Conservation (phyloP, 306 rosid species). For the Fagus sylvatica region DNA sequence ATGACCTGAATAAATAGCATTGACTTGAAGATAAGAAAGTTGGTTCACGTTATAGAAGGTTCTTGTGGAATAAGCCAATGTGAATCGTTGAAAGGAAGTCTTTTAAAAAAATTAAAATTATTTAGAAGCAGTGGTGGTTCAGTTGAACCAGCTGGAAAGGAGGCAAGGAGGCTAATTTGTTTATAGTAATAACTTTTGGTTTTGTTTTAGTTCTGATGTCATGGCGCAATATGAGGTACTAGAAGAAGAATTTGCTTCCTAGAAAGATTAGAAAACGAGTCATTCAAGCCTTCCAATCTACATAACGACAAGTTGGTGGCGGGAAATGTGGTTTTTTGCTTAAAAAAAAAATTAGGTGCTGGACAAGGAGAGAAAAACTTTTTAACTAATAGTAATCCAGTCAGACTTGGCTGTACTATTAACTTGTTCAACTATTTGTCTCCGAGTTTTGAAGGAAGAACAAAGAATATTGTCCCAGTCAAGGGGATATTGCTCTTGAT, state of each 20-base stretch:
- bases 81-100: slow-evolving; percentile 8
- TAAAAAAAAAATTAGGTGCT: not conserved
- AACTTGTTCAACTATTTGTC: not conserved
- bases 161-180: not conserved
- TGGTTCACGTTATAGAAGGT: not conserved
- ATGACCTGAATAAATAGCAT: not conserved
- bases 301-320: not conserved
- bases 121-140: slow-evolving; percentile 15
- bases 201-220: not conserved
- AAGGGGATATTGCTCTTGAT: not conserved
- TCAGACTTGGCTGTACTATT: not conserved
- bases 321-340: not conserved
- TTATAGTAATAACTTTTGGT: not conserved
- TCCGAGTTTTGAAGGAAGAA: not conserved
- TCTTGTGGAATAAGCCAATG: not conserved
- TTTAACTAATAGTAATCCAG: not conserved
- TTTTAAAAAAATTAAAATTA: not conserved
- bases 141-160: slow-evolving; percentile 22
- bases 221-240: not conserved
- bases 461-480: not conserved
- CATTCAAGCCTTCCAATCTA: not conserved
- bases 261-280: not conserved
- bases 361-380: not conserved
- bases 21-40: not conserved
- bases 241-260: not conserved